Conservation (phyloP, 371 early-diverging fungal genomes). For the Apophysomyces sp. region DNA sequence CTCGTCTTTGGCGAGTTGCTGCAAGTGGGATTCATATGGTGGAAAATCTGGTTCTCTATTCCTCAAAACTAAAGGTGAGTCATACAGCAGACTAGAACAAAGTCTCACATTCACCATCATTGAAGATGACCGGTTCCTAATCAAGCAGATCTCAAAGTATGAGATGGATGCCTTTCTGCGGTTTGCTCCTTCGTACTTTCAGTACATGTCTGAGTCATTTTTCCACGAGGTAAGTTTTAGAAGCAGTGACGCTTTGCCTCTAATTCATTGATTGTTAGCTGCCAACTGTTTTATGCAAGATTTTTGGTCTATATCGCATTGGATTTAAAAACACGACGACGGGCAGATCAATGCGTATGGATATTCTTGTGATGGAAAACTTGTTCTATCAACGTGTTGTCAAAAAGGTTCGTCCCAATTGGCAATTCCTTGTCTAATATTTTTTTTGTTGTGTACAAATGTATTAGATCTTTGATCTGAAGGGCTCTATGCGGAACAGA, state of each 20-base stretch:
- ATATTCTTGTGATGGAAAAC: constrained; percentile 95
- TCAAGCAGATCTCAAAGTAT: constrained; percentile 85
- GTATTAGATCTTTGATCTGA: constrained; percentile 84
- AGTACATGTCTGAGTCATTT: constrained; percentile 83
- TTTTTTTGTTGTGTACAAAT: not conserved
- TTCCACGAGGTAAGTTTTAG: constrained; percentile 64
- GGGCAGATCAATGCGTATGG: constrained; percentile 82
- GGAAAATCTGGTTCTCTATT: constrained; percentile 92
- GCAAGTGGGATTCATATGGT: constrained; percentile 80
- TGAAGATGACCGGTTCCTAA: constrained; percentile 84
- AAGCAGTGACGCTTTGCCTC: not conserved
- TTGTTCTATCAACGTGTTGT: constrained; percentile 83
- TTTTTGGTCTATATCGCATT: constrained; percentile 91
- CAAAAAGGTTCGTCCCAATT: constrained; percentile 41
- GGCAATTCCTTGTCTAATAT: constrained; percentile 1
- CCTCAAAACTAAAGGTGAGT: constrained; percentile 72
- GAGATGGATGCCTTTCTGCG: constrained; percentile 89
- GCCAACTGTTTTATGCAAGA: constrained; percentile 88
- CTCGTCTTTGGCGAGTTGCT: constrained; percentile 83
- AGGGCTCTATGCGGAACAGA: constrained; percentile 93
- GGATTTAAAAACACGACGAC: constrained; percentile 80
- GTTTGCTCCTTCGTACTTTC: constrained; percentile 92
- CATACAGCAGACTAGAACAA: not conserved
- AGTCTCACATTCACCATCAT: not conserved
- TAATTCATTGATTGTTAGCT: constrained; percentile 35